phyloP scores from a whole-genome alignment of 78 protist genomes.

The Dictyostelium intermedium region DNA sequence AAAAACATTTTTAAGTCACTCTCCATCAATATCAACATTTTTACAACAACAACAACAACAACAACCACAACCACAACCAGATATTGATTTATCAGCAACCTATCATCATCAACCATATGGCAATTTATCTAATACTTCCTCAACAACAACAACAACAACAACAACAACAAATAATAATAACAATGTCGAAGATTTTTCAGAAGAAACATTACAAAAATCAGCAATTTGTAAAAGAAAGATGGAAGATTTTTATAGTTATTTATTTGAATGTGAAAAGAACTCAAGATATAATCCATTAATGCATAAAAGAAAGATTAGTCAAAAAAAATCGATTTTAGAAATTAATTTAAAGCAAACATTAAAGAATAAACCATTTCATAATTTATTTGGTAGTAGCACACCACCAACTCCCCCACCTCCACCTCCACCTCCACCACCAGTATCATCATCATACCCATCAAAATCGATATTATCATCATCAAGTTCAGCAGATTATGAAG shows the following conservation, averaged over 20 bases:
- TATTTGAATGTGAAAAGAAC: conserved; percentile 21
- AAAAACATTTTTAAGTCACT: conserved; percentile 3
- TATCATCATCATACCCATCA: neutral
- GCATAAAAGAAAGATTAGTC: conserved; percentile 17
- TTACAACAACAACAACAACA: neutral
- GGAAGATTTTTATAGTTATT: conserved; percentile 21
- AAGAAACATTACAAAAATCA: conserved; percentile 19
- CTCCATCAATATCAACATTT: conserved; percentile 1
- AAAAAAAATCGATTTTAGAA: conserved; percentile 1
- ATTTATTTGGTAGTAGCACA: neutral
- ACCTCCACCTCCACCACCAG: neutral
- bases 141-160: neutral
- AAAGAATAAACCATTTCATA: neutral
- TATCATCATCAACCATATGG: neutral
- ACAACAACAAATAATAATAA: neutral
- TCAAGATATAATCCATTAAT: conserved; percentile 24
- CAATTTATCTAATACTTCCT: neutral
- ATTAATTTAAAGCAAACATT: neutral
- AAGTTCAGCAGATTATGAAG: neutral
- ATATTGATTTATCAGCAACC: neutral
- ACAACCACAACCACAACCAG: neutral
- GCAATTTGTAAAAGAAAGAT: conserved; percentile 19
- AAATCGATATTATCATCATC: neutral
- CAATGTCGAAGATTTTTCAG: neutral
- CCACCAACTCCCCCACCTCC: neutral